Evolutionary conservation across 306 rosid genomes (phyloP), one percentile per base, ranked within the genome.

Genomic region (Cucumis cinereus): DNA sequence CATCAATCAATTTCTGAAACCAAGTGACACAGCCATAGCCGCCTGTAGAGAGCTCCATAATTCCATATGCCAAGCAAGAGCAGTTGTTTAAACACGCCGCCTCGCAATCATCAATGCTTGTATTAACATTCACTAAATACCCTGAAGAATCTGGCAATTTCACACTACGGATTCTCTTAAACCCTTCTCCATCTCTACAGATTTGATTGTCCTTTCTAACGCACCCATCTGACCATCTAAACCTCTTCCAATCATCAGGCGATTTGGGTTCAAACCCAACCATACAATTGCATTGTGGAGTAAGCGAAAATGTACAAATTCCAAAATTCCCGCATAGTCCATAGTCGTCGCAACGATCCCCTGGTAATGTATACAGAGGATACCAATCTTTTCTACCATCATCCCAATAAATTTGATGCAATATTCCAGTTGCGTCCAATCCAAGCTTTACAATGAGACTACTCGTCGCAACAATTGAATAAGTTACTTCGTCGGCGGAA

Each of bases 311-410:
- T 43, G 30, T 88, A 85, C 68, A 28, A 57, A 8, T 78, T 4
- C 73, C 87, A 71, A 81, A 87, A 58, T 83, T 73, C 61, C 91
- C 91, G 24, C 91, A 87, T 11, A 53, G 55, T 12, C 77, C 87
- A 79, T 87, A 87, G 7, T 12, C 77, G 40, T 87, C 85, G 79
- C 91, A 87, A 7, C 10, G 54, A 36, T 85, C 87, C 23, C 83
- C 81, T 74, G 81, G 85, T 47, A 82, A 61, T 0, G 67, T 45
- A 57, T 82, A 84, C 23, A 80, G 56, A 28, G 78, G 33, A 8
- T 66, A 45, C 90, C 90, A 87, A 55, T 57, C 76, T 0, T 78
- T 70, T 15, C 6, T 69, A 41, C 52, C 78, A 72, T 76, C 86
- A 20, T 74, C 81, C 89, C 89, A 87, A 17, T 79, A 74, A 36